These are phyloP conservation scores for Atractiella rhizophila DNA, from an alignment of 768 basidiomycete species.

Conservation along the genomic window DNA sequence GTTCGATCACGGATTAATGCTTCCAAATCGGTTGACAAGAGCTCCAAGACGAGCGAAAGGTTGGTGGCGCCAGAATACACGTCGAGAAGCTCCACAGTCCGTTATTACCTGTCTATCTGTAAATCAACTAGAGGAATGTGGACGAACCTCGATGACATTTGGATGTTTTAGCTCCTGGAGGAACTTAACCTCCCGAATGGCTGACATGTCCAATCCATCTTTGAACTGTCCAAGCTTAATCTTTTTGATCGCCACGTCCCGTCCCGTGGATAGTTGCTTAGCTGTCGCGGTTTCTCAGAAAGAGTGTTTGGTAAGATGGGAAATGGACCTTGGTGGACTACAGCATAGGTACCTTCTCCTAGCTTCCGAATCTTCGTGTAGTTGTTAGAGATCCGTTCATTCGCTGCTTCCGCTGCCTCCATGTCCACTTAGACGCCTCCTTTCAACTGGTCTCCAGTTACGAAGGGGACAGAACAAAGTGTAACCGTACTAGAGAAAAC, in stretches of 20 bases:
- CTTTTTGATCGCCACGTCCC: constrained; percentile 93
- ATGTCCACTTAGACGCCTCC: no score
- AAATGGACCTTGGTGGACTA: background rate
- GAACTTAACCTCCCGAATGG: constrained; percentile 92
- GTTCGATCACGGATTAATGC: constrained; percentile 83
- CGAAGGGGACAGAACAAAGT: no score
- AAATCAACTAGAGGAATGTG: background rate
- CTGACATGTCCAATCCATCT: constrained; percentile 96
- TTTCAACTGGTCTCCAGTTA: no score
- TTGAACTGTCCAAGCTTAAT: constrained; percentile 23
- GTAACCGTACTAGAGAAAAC: no score
- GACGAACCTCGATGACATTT: constrained; percentile 67
- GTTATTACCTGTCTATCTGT: background rate
- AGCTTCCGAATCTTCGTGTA: constrained; percentile 19
- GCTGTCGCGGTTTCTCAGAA: constrained; percentile 28
- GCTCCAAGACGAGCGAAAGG: constrained; percentile 89
- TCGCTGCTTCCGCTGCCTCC: constrained; percentile 12
- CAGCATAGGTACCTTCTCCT: constrained; percentile 59
- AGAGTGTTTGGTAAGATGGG: background rate
- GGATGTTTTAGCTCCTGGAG: constrained; percentile 77
- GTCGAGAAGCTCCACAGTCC: constrained; percentile 48
- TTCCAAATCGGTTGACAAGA: constrained; percentile 84
- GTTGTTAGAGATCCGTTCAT: constrained; percentile 5
- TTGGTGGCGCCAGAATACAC: constrained; percentile 93
- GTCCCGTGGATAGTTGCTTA: constrained; percentile 42